These are phyloP conservation scores for Aspergillus clavatus DNA, from an alignment of 2,329 filamentous ascomycete species.

Conservation along the genomic window DNA sequence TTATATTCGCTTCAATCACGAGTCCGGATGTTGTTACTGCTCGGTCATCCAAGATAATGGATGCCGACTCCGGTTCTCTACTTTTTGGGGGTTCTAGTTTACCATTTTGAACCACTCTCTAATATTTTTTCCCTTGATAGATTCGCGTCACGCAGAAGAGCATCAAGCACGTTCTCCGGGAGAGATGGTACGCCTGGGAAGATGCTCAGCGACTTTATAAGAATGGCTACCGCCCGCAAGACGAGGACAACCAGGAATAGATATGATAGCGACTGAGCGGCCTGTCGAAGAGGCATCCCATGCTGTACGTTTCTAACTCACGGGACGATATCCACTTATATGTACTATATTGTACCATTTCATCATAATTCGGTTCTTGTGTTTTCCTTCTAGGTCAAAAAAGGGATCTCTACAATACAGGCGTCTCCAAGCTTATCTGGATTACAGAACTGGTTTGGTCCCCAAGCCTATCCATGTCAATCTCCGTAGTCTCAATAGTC, in stretches of 20 bases:
- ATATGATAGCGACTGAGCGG: neutral
- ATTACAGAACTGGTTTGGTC: neutral
- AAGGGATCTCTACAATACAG: neutral
- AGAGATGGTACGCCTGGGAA: conserved; percentile 79
- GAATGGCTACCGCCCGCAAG: conserved; percentile 33
- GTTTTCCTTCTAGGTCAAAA: neutral
- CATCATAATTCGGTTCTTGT: neutral
- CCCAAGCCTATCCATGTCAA: neutral
- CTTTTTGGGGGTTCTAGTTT: neutral
- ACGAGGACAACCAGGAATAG: conserved; percentile 20
- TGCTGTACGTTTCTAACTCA: neutral
- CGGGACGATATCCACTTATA: neutral
- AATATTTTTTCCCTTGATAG: conserved; percentile 44
- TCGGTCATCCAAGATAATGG: too few species aligned
- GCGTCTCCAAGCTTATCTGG: neutral
- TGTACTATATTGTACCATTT: conserved; percentile 1
- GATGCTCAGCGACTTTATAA: conserved; percentile 37
- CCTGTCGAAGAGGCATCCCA: neutral
- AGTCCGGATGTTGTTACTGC: too few species aligned
- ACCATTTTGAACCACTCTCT: neutral
- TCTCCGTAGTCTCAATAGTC: neutral
- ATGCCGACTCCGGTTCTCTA: neutral
- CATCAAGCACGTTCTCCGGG: conserved; percentile 80
- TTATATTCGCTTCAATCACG: neutral
- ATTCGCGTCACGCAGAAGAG: conserved; percentile 70